Evolutionary conservation across 306 rosid species (phyloP).

Genomic region (Carpinus viminea): DNA sequence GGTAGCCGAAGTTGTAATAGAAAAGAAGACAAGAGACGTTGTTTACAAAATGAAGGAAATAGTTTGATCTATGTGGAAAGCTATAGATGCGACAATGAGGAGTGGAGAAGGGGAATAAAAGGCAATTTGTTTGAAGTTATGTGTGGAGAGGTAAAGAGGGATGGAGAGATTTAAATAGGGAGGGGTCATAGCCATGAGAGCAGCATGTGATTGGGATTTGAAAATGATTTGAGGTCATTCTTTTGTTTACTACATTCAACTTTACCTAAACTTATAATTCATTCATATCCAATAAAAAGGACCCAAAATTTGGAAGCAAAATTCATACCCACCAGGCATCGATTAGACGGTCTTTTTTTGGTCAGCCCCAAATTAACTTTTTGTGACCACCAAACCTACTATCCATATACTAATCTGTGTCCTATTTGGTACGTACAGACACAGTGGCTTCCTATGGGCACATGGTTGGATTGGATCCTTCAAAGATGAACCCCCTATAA

Average conservation of each 20-base stretch:
- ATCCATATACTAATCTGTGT: neutral
- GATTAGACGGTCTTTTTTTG: neutral
- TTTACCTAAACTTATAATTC: neutral
- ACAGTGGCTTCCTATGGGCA: constrained; percentile 4
- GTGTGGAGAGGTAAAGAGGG: constrained; percentile 47
- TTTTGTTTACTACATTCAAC: constrained; percentile 3
- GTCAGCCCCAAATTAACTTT: neutral
- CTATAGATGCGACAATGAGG: constrained; percentile 1
- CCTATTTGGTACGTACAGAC: neutral
- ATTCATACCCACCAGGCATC: neutral
- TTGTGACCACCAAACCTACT: constrained; percentile 16
- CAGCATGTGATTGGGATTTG: constrained; percentile 54
- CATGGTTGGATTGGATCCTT: neutral
- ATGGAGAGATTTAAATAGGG: constrained; percentile 54
- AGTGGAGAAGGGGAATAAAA: constrained; percentile 1
- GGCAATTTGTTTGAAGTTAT: constrained; percentile 38
- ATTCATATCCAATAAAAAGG: neutral
- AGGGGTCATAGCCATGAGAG: constrained; percentile 19
- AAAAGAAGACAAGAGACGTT: neutral
- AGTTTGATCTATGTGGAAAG: neutral
- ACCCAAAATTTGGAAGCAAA: neutral
- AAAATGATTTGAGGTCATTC: constrained; percentile 32
- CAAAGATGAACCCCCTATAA: neutral
- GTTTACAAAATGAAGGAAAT: constrained; percentile 2
- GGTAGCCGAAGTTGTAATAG: neutral